Evolutionary conservation across 805 yeast genomes (phyloP).

Genomic region (Metschnikowia kofuensis): DNA sequence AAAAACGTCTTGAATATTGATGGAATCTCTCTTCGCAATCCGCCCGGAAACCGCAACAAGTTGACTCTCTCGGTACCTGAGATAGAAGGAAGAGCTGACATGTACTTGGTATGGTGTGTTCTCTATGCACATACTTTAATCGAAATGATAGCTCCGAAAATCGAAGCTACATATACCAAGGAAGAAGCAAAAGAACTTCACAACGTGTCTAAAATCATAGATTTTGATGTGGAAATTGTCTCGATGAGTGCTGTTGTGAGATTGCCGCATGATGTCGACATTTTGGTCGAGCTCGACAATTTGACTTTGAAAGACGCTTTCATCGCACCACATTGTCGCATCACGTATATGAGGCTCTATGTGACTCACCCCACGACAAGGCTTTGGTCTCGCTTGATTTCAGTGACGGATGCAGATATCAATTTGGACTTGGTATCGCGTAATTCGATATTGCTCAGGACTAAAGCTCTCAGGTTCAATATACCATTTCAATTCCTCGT

Average conservation of each 20-base stretch:
- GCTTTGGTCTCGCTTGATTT: constrained; percentile 38
- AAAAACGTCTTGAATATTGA: constrained; percentile 32
- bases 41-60: constrained; percentile 24
- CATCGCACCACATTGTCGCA: constrained; percentile 25
- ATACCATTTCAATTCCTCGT: constrained; percentile 75
- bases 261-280: constrained; percentile 46
- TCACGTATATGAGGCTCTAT: constrained; percentile 43
- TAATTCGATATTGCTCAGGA: constrained; percentile 11
- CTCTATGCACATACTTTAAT: constrained; percentile 37
- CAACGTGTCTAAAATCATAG: constrained; percentile 19
- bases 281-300: constrained; percentile 45
- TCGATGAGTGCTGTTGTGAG: constrained; percentile 39
- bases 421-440: constrained; percentile 16
- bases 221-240: constrained; percentile 29
- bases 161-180: constrained; percentile 25
- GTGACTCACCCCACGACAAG: constrained; percentile 49
- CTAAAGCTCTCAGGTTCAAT: constrained; percentile 45
- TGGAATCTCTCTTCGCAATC: constrained; percentile 27
- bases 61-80: constrained; percentile 32
- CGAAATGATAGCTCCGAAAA: constrained; percentile 32
- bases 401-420: constrained; percentile 29
- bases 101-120: constrained; percentile 41
- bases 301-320: constrained; percentile 25
- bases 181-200: constrained; percentile 24
- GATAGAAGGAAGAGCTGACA: constrained; percentile 37